phyloP scores from a whole-genome alignment of 371 early-diverging fungal species.

The Rhizopus sp. region DNA sequence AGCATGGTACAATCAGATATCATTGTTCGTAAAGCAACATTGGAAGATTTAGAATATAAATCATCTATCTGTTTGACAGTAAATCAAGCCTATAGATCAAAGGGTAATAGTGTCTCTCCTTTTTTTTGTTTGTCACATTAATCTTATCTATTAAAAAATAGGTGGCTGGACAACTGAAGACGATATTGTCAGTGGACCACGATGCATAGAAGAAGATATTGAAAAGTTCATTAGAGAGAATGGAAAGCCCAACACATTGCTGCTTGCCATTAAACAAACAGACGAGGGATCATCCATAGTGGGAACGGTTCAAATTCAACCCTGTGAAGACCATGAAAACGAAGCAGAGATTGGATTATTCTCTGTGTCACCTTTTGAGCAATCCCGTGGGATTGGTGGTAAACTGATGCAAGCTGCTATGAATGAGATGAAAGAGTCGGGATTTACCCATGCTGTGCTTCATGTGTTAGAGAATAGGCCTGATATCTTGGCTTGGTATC shows the following conservation, averaged over 20 bases:
- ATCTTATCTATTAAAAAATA: background rate
- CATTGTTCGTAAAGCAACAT: conserved; percentile 12
- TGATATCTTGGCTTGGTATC: conserved; percentile 57
- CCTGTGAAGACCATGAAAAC: conserved; percentile 3
- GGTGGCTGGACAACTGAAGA: conserved; percentile 52
- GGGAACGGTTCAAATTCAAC: conserved; percentile 45
- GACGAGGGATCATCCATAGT: conserved; percentile 24
- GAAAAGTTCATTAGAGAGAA: conserved; percentile 17
- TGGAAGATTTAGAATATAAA: conserved; percentile 9
- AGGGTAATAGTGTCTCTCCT: conserved; percentile 11
- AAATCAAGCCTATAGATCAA: conserved; percentile 24
- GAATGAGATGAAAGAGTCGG: conserved; percentile 34
- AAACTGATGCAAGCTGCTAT: conserved; percentile 50
- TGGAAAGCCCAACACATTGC: conserved; percentile 32
- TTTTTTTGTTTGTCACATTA: background rate
- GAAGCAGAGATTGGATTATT: conserved; percentile 52
- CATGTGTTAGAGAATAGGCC: conserved; percentile 53
- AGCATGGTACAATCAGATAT: conserved; percentile 23
- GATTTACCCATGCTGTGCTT: conserved; percentile 39
- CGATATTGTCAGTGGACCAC: conserved; percentile 33
- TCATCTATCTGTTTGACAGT: conserved; percentile 14
- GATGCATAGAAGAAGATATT: conserved; percentile 34
- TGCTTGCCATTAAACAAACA: conserved; percentile 32
- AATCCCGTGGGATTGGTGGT: conserved; percentile 60
- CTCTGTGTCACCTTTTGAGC: conserved; percentile 49